These are phyloP conservation scores for Coffea canephora DNA, from an alignment of 257 asterid genomes.

Conservation along the genomic window DNA sequence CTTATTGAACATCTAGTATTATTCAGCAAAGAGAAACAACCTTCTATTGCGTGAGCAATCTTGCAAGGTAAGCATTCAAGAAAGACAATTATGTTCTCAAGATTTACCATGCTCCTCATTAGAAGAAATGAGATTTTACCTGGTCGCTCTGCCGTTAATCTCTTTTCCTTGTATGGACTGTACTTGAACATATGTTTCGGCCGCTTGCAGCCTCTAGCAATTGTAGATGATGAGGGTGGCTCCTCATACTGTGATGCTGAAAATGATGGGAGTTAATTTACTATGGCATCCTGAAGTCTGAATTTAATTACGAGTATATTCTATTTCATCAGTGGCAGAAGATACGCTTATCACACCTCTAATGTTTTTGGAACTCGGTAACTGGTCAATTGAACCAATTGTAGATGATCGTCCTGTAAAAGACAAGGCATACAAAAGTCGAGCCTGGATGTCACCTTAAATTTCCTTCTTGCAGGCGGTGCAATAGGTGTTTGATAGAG, in stretches of 20 bases:
- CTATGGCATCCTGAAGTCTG: not conserved
- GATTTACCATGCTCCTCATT: not conserved
- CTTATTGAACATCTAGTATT: conserved; percentile 48
- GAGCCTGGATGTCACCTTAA: conserved; percentile 26
- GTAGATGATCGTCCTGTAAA: not conserved
- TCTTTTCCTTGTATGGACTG: not conserved
- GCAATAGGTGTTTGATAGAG: conserved; percentile 21
- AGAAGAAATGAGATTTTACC: not conserved
- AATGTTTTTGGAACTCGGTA: not conserved
- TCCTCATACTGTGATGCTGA: not conserved
- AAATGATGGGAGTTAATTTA: not conserved
- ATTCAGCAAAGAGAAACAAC: conserved; percentile 53
- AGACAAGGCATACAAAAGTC: conserved; percentile 8
- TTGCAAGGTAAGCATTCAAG: conserved; percentile 35
- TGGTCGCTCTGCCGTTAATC: not conserved
- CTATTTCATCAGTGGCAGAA: not conserved
- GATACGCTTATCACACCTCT: not conserved
- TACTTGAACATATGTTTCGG: not conserved
- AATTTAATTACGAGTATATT: not conserved
- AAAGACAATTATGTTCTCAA: not conserved
- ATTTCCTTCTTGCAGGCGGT: conserved; percentile 33
- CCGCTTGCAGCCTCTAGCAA: conserved; percentile 11
- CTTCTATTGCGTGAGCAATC: conserved; percentile 36
- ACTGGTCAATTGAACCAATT: not conserved
- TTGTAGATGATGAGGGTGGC: conserved; percentile 5